Evolutionary conservation across 192 early-diverging fungal genomes (phyloP).

Genomic region (Backusella tarrabulga): DNA sequence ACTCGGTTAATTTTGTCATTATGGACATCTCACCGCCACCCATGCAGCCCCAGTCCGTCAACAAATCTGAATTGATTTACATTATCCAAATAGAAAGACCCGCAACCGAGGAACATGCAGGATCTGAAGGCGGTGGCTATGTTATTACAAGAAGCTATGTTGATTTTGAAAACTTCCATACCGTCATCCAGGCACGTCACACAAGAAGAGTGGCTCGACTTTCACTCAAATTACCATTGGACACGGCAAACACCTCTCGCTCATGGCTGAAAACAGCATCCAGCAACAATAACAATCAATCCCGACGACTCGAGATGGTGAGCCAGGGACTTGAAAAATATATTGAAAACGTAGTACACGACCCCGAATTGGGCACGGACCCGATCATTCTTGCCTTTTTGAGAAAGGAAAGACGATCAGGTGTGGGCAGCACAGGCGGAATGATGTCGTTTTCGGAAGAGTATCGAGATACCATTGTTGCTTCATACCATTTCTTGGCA

Average conservation of each 20-base stretch:
- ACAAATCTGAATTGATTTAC: constrained; percentile 17
- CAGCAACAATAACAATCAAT: not conserved
- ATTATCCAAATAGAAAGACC: constrained; percentile 41
- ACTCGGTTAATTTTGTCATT: constrained; percentile 24
- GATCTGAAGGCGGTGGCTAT: constrained; percentile 38
- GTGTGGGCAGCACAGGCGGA: not conserved
- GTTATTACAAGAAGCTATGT: constrained; percentile 32
- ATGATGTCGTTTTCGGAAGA: constrained; percentile 16
- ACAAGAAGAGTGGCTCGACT: constrained; percentile 17
- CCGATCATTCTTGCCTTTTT: constrained; percentile 27
- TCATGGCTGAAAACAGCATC: constrained; percentile 21
- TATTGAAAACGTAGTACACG: constrained; percentile 21
- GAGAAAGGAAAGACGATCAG: constrained; percentile 26
- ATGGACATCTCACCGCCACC: constrained; percentile 24
- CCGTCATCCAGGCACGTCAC: constrained; percentile 18
- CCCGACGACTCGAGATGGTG: not conserved
- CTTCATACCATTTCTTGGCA: not conserved
- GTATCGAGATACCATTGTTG: constrained; percentile 1
- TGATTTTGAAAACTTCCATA: constrained; percentile 35
- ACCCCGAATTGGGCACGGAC: constrained; percentile 29
- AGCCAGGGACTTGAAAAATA: constrained; percentile 28
- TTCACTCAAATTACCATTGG: constrained; percentile 21
- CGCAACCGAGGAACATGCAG: not conserved
- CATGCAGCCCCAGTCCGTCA: not conserved
- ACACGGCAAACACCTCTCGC: not conserved